These are phyloP conservation scores for Xylaria multiplex DNA, from an alignment of 2,329 filamentous ascomycete genomes.

Conservation along the genomic window DNA sequence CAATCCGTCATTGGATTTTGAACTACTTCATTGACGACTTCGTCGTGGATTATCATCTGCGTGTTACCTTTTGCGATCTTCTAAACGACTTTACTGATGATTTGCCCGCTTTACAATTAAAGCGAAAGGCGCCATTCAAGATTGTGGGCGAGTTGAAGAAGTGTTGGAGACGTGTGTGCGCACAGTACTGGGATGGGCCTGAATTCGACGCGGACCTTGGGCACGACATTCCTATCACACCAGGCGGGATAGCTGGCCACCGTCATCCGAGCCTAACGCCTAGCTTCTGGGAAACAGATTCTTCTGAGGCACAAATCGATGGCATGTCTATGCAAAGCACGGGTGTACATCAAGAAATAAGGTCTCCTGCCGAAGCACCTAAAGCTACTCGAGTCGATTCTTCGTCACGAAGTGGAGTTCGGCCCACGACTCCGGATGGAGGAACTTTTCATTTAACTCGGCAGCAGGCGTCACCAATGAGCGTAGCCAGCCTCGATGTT, in stretches of 20 bases:
- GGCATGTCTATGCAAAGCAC: slow-evolving; percentile 50
- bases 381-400: slow-evolving; percentile 61
- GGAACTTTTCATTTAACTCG: slow-evolving; percentile 46
- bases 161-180: slow-evolving; percentile 93
- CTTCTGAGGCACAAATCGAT: slow-evolving; percentile 57
- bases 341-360: slow-evolving; percentile 47
- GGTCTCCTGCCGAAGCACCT: slow-evolving; percentile 60
- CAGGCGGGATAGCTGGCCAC: slow-evolving; percentile 77
- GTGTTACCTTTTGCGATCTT: slow-evolving; percentile 80
- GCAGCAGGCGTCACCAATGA: slow-evolving; percentile 62
- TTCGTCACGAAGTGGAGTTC: slow-evolving; percentile 53
- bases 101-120: slow-evolving; percentile 56
- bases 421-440: slow-evolving; percentile 60
- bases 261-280: slow-evolving; percentile 66
- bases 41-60: slow-evolving; percentile 76
- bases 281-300: slow-evolving; percentile 61
- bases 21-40: slow-evolving; percentile 99
- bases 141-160: slow-evolving; percentile 95
- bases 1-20: slow-evolving; percentile 94
- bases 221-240: slow-evolving; percentile 74
- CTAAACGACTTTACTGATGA: slow-evolving; percentile 76
- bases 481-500: slow-evolving; percentile 68
- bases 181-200: slow-evolving; percentile 84
- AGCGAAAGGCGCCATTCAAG: slow-evolving; percentile 72
- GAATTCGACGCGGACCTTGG: slow-evolving; percentile 71